Evolutionary conservation across 2,329 filamentous ascomycete genomes (phyloP).

Genomic region (Epichloe coenophiala): DNA sequence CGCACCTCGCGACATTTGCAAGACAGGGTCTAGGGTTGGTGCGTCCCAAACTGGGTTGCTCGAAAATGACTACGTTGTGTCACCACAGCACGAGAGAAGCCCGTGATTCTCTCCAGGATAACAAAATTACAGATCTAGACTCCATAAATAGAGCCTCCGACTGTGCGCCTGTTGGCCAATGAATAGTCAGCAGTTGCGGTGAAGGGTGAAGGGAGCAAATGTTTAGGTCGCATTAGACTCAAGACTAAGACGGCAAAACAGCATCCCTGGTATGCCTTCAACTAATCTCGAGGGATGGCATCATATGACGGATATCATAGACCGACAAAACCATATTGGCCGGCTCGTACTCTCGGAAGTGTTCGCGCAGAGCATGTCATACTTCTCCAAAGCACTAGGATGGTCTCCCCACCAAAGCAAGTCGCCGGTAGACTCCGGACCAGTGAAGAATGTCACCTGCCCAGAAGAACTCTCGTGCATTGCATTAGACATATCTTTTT

Average conservation of each 20-base stretch:
- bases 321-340: neutral
- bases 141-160: neutral
- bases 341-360: neutral
- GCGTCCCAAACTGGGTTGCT: neutral
- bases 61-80: neutral
- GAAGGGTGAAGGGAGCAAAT: neutral
- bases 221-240: neutral
- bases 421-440: neutral
- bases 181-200: neutral
- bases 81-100: neutral
- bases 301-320: constrained; percentile 1
- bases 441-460: constrained; percentile 4
- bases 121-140: too few relatives aligned
- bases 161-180: neutral
- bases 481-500: neutral
- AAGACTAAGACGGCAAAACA: neutral
- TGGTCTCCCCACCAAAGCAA: neutral
- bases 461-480: neutral
- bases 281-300: constrained; percentile 1
- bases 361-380: neutral
- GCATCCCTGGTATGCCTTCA: neutral
- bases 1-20: neutral
- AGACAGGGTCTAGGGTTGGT: neutral
- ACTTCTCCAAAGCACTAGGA: neutral
- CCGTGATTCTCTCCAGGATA: neutral